phyloP scores from a whole-genome alignment of 2,329 filamentous ascomycete species.

The Colletotrichum theobromicola region DNA sequence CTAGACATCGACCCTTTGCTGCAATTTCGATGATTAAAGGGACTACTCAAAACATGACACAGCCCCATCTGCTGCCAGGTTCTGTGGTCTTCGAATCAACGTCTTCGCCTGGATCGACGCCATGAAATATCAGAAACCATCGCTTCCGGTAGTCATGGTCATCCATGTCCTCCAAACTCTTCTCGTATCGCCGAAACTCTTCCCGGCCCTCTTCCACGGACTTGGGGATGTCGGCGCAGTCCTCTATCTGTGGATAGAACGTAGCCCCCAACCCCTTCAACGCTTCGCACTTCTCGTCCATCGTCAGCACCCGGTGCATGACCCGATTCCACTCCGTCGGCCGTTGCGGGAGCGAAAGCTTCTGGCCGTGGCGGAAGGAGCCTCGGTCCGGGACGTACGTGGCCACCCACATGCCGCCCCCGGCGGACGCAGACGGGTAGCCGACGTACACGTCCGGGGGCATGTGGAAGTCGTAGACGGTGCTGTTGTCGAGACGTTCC shows the following conservation, averaged over 20 bases:
- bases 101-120: not conserved
- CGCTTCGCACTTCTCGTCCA: not conserved
- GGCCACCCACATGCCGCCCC: not conserved
- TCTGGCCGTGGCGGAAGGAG: not conserved
- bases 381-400: not conserved
- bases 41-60: not conserved
- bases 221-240: not conserved
- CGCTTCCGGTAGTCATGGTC: not conserved
- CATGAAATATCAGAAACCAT: not conserved
- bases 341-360: not conserved
- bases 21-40: too few species aligned
- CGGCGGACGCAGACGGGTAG: not conserved
- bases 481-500: not conserved
- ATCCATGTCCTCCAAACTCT: not conserved
- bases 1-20: too few species aligned
- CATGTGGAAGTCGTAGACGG: not conserved
- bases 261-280: not conserved
- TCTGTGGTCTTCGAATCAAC: not conserved
- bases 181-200: not conserved
- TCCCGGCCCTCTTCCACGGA: not conserved
- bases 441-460: not conserved
- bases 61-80: too few species aligned
- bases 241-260: not conserved
- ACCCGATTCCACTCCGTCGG: not conserved
- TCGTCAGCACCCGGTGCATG: not conserved